Conservation (phyloP, 768 basidiomycete species). For the Exidia glandulosa region DNA sequence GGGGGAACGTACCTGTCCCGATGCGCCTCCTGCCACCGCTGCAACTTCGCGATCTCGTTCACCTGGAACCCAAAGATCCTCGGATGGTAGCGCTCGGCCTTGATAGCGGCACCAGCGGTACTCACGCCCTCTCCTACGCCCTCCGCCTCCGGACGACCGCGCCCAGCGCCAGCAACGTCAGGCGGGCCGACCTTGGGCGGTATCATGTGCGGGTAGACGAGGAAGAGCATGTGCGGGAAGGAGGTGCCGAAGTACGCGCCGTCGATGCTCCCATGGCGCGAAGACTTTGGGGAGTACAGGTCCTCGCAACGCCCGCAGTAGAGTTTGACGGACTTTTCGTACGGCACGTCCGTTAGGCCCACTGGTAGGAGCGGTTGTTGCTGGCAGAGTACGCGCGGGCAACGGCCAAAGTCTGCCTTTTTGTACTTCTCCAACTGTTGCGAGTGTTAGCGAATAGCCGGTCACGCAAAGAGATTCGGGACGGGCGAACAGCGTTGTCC, state of each 20-base stretch:
- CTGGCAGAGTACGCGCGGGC: slow-evolving; percentile 94
- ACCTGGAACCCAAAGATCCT: slow-evolving; percentile 96
- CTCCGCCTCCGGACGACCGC: slow-evolving; percentile 25
- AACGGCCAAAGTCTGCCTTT: slow-evolving; percentile 95
- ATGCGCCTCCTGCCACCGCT: slow-evolving; percentile 92
- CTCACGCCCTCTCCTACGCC: slow-evolving; percentile 57
- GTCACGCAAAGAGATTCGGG: too few species aligned
- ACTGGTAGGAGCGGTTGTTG: slow-evolving; percentile 92
- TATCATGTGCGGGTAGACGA: slow-evolving; percentile 90
- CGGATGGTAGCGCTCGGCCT: slow-evolving; percentile 86
- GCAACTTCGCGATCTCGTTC: slow-evolving; percentile 87
- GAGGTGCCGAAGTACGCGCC: slow-evolving; percentile 98
- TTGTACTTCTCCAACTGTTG: slow-evolving; percentile 93
- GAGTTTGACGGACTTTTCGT: slow-evolving; percentile 97
- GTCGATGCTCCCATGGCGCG: slow-evolving; percentile 93
- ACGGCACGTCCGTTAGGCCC: slow-evolving; percentile 93
- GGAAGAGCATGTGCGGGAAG: slow-evolving; percentile 92
- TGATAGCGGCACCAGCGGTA: slow-evolving; percentile 73
- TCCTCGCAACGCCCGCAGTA: slow-evolving; percentile 99
- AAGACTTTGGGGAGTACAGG: slow-evolving; percentile 95
- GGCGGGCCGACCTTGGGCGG: slow-evolving; percentile 63
- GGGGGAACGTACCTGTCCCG: slow-evolving; percentile 62
- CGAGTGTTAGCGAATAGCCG: not conserved
- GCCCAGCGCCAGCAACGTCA: slow-evolving; percentile 13
- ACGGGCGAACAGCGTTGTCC: too few species aligned